Base-by-base conservation (phyloP, 352 stramenopile species). In the Phytophthora kernoviae region DNA sequence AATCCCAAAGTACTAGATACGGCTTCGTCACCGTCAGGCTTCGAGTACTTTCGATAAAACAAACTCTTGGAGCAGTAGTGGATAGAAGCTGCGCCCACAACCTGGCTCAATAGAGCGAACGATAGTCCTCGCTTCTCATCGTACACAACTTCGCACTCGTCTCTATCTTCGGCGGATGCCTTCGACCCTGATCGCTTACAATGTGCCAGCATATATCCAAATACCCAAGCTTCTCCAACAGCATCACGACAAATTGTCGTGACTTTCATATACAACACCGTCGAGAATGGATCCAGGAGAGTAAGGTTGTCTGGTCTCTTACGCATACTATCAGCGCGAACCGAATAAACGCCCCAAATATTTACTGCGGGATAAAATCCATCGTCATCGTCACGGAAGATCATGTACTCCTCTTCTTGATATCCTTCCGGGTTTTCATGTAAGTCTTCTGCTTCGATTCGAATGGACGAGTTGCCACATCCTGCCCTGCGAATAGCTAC, bases 311-410 rank as follows among this genome's bases (percentile, higher is more conserved):
- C 51, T 53, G 52, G 55, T 10, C 12, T 22, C n/a, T 48, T 67
- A 21, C 20, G 27, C 41, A 32, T 14, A 21, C 20, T 3, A 14
- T 54, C 9, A 2, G 41, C 7, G 41, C 20, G 6, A 40, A 72
- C 50, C 46, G 63, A 68, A 33, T 64, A 68, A 14, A 68, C 63
- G 4, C 58, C 63, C 51, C 63, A 68, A 67, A 68, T 64, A 59
- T 72, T 68, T 34, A 72, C 63, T 64, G 57, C 63, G 24, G 63
- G 63, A 72, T 58, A 72, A 72, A 72, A 72, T 14, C 32, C 52
- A 3, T 72, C 52, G 12, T 72, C 63, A 43, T 72, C 63, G 15
- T 68, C 52, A 10, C 63, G 63, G 43, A 72, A 64, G 11, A 72
- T 72, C 47, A 56, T 57, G 46, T 54, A 72, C 40, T 68, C 40